Base-by-base conservation (phyloP, 2,329 filamentous ascomycete species). In the Orbilia javanica region DNA sequence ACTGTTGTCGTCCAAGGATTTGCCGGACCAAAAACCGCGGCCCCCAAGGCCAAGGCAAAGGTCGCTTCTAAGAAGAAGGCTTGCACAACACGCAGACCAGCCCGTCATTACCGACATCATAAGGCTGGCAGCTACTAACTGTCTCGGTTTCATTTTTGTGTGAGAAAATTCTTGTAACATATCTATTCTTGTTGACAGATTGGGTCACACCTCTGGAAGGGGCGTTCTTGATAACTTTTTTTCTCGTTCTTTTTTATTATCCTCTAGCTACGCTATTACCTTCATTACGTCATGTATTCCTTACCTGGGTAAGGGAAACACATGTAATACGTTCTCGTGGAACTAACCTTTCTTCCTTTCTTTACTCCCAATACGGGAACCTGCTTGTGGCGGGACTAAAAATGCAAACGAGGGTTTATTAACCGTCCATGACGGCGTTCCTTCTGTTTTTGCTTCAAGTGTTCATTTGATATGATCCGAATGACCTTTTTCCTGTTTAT, bases 391-490 rank as follows among this genome's bases (percentile, higher is more conserved):
- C 39, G 55, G 34, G 42, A 10, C 42, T 63, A 29, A 18, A n/a
- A 34, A 64, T 64, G 60, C 42, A 64, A 46, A 48, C 15, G 13
- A 3, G 25, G 13, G 2, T 1, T 20, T 29, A 20, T 34, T 27
- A 6, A 25, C 15, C 20, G 55, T 57, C 52, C 20, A 60, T 25
- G 20, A 42, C 46, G 18, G 27, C 25, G n/a, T 48, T 63, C 25
- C 39, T 48, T 13, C 20, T 36, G 5, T 36, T 53, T 31, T 31
- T 44, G 62, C 53, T 25, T 64, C 25, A 20, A 31, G 31, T 46
- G 48, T 60, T 77, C 66, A 77, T 77, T 77, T 77, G 73, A 77
- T 6, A 77, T 77, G 73, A 77, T 77, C 48, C 36, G 36, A 48
- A 76, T 76, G 57, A 50, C 46, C 18, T 27, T 27, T 62, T 31